Evolutionary conservation across 306 rosid genomes (phyloP).

Genomic region (Inga laurina): DNA sequence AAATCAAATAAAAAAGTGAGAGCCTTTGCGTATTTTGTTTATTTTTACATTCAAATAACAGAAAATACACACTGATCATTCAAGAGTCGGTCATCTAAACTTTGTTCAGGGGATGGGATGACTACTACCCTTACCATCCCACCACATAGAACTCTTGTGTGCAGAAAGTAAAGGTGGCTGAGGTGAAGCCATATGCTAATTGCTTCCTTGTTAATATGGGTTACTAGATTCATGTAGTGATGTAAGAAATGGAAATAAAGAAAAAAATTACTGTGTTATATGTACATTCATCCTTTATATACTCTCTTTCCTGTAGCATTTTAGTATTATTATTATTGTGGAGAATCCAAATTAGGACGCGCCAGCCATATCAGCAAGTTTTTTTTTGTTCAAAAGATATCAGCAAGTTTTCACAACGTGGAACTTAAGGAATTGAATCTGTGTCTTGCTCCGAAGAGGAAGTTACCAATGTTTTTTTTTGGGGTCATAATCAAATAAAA

Average conservation of each 20-base stretch:
- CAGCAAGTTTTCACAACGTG: background rate
- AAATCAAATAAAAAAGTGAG: background rate
- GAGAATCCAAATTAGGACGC: background rate
- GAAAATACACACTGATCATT: background rate
- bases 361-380: background rate
- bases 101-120: constrained; percentile 7
- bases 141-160: constrained; percentile 49
- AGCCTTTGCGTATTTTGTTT: background rate
- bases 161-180: constrained; percentile 39
- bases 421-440: constrained; percentile 4
- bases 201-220: constrained; percentile 39
- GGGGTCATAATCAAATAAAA: background rate
- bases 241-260: no score
- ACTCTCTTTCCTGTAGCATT: background rate
- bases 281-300: background rate
- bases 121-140: constrained; percentile 51
- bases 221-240: background rate
- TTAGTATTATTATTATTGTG: background rate
- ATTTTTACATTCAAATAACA: background rate
- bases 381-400: background rate
- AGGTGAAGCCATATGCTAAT: constrained; percentile 41
- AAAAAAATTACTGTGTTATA: no score
- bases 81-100: background rate
- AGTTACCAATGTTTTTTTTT: background rate
- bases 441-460: background rate